Percentiles rank a stretch among this genome's conserved stretches.
These are phyloP conservation scores for Salisapilia sapeloensis DNA, from an alignment of 352 stramenopile genomes.

Conservation along the genomic window DNA sequence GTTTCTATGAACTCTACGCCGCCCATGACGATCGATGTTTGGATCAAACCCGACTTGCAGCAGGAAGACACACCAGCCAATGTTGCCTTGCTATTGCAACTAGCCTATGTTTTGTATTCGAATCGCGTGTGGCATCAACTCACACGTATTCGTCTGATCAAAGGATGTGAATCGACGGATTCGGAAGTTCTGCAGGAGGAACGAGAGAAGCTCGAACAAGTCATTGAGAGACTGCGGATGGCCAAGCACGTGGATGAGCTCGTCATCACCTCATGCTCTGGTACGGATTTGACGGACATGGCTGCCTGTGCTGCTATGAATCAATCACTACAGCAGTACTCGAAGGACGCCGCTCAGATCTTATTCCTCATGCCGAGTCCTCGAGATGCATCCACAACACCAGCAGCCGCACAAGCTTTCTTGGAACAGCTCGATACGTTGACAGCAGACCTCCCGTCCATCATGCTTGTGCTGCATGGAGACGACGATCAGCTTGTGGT, in stretches of 20 bases:
- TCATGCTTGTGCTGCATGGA: slow-evolving; percentile 26
- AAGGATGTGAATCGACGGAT: slow-evolving; percentile 6
- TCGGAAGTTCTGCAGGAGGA: slow-evolving; percentile 7
- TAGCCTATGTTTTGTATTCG: slow-evolving; percentile 21
- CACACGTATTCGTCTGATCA: slow-evolving; percentile 12
- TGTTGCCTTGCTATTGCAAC: slow-evolving; percentile 21
- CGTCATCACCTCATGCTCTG: slow-evolving; percentile 17
- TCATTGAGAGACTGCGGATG: slow-evolving; percentile 11
- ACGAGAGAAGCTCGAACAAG: slow-evolving; percentile 9
- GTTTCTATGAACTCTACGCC: not conserved
- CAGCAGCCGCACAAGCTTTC: slow-evolving; percentile 5
- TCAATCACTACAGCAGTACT: slow-evolving; percentile 25
- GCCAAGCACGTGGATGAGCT: slow-evolving; percentile 19
- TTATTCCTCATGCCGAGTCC: slow-evolving; percentile 25
- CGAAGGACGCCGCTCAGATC: slow-evolving; percentile 16
- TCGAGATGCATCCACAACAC: not conserved
- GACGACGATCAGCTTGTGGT: slow-evolving; percentile 22
- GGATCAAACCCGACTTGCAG: slow-evolving; percentile 16
- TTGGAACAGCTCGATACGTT: slow-evolving; percentile 15
- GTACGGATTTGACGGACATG: slow-evolving; percentile 13
- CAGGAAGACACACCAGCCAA: slow-evolving; percentile 10
- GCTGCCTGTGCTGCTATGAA: slow-evolving; percentile 10
- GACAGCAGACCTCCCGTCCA: slow-evolving; percentile 24
- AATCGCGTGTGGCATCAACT: slow-evolving; percentile 12
- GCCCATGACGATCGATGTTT: slow-evolving; percentile 29